These are phyloP conservation scores for Ilex aquifolium DNA, from an alignment of 257 asterid genomes.

Conservation along the genomic window DNA sequence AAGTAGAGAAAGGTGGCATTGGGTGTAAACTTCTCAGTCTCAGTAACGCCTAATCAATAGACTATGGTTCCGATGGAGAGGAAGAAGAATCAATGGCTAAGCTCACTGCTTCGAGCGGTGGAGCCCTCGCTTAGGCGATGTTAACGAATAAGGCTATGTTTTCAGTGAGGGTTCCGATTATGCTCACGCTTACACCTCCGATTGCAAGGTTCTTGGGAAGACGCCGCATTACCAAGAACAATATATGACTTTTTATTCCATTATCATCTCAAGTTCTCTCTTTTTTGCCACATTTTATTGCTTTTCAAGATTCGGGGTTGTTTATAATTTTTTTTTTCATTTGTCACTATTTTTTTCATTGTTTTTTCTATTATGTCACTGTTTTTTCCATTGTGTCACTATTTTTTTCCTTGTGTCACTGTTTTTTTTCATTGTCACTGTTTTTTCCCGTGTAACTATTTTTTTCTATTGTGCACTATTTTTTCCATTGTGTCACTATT, in stretches of 20 bases:
- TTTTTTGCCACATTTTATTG: too few relatives aligned
- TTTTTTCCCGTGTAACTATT: too few relatives aligned
- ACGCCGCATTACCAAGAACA: conserved; percentile 52
- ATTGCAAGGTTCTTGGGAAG: conserved; percentile 73
- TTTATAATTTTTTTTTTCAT: too few relatives aligned
- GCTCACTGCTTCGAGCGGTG: conserved; percentile 73
- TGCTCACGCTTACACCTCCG: conserved; percentile 85
- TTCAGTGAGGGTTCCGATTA: conserved; percentile 87
- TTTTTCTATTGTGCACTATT: too few relatives aligned
- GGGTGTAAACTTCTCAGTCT: conserved; percentile 77
- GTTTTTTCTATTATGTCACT: too few relatives aligned
- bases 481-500: too few relatives aligned
- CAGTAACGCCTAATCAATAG: conserved; percentile 42
- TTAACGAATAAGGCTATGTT: conserved; percentile 82
- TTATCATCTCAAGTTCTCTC: too few relatives aligned
- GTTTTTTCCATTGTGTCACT: too few relatives aligned
- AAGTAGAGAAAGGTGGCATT: conserved; percentile 87
- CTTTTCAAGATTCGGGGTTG: too few relatives aligned
- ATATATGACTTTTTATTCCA: conserved; percentile 28
- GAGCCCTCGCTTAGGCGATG: conserved; percentile 77
- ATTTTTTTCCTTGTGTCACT: too few relatives aligned
- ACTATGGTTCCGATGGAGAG: conserved; percentile 16
- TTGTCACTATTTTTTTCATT: too few relatives aligned
- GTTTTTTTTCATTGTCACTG: too few relatives aligned
- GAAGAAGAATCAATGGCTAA: conserved; percentile 74